Conservation (phyloP, 441 rosid species). For the Croton laevigatus region DNA sequence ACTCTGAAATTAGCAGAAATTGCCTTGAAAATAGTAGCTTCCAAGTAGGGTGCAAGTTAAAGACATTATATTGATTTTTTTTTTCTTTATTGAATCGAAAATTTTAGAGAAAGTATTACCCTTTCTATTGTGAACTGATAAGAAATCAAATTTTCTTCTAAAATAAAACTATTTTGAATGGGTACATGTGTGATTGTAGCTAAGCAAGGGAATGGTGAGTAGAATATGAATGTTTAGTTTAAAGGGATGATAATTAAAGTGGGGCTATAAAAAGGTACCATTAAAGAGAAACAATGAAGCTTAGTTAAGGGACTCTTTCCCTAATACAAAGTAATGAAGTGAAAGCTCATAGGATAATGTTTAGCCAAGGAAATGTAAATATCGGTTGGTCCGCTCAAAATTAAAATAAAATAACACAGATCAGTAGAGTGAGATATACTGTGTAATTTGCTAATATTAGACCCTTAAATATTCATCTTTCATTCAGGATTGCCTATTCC, state of each 20-base stretch:
- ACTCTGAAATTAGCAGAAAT: no score
- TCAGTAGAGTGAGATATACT: conserved; percentile 20
- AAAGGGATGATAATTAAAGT: conserved; percentile 16
- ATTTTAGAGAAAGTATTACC: no score
- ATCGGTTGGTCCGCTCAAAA: conserved; percentile 32
- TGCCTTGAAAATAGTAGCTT: no score
- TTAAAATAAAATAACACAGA: conserved; percentile 15
- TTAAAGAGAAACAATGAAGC: conserved; percentile 16
- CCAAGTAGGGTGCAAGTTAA: no score
- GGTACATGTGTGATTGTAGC: no score
- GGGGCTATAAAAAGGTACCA: background rate
- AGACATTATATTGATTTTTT: no score
- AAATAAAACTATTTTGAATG: no score
- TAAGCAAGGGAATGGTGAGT: no score
- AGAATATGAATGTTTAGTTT: background rate
- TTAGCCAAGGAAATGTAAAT: conserved; percentile 20
- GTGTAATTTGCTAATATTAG: conserved; percentile 19
- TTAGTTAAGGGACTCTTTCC: conserved; percentile 33
- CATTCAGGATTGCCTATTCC: conserved; percentile 15
- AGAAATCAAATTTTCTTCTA: no score
- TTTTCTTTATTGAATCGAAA: no score
- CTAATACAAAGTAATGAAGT: conserved; percentile 17
- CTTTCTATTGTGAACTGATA: no score
- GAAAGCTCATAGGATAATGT: conserved; percentile 19
- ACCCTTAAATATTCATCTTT: conserved; percentile 3